Conservation (phyloP, 257 asterid species). For the Mentha longifolia region DNA sequence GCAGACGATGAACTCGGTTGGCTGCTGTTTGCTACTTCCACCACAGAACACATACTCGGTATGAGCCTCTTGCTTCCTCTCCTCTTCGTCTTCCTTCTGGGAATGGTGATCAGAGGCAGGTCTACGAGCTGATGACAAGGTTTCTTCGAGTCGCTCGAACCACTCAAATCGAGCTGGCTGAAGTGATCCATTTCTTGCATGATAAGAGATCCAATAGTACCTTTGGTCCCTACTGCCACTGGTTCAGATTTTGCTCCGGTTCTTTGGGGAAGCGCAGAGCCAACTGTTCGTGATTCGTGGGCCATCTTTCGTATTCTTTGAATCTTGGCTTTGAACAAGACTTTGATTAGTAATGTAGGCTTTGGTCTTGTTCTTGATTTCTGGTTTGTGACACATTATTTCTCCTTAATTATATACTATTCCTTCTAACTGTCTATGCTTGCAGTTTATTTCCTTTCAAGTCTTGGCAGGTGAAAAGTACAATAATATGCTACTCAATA, state of each 20-base stretch:
- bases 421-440: constrained; percentile 42
- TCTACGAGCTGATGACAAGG: no score
- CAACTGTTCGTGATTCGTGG: constrained; percentile 21
- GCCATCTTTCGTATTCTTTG: neutral
- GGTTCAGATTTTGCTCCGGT: constrained; percentile 40
- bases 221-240: constrained; percentile 45
- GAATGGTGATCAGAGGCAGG: constrained; percentile 33
- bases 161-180: constrained; percentile 29
- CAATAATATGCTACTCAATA: constrained; percentile 12
- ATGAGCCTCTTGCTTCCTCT: constrained; percentile 47
- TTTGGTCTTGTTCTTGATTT: constrained; percentile 5
- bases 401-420: constrained; percentile 36
- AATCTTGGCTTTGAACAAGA: constrained; percentile 35
- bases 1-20: constrained; percentile 30
- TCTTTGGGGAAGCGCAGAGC: constrained; percentile 26
- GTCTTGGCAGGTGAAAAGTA: constrained; percentile 12
- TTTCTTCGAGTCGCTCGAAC: constrained; percentile 29
- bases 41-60: constrained; percentile 54
- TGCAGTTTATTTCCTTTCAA: constrained; percentile 25
- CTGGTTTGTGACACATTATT: constrained; percentile 10
- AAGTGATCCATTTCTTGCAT: constrained; percentile 54
- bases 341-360: constrained; percentile 24
- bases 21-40: constrained; percentile 54
- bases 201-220: constrained; percentile 53
- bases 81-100: constrained; percentile 57